Evolutionary conservation across 192 early-diverging fungal species (phyloP).

Genomic region (Physocladia obscura): DNA sequence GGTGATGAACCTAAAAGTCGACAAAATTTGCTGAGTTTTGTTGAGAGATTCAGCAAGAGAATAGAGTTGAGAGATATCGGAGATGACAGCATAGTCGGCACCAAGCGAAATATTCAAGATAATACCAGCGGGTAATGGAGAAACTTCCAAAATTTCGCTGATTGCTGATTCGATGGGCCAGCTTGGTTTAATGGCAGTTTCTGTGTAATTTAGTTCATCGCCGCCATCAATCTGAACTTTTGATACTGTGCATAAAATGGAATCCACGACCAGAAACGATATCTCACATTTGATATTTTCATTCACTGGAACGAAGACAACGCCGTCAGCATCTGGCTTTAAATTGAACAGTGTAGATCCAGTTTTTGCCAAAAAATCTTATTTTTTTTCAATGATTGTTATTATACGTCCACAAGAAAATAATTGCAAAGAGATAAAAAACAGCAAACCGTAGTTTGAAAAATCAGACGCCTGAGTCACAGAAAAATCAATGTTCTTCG

Average conservation of each 20-base stretch:
- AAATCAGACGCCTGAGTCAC: too few species aligned
- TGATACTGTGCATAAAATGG: neutral
- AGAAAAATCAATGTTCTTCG: too few species aligned
- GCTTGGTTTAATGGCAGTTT: conserved; percentile 5
- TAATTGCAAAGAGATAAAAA: neutral
- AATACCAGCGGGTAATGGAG: neutral
- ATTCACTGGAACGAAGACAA: conserved; percentile 4
- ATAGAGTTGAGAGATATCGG: conserved; percentile 3
- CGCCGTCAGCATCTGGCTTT: conserved; percentile 1
- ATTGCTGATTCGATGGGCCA: conserved; percentile 4
- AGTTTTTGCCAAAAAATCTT: conserved; percentile 18
- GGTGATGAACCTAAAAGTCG: conserved; percentile 18
- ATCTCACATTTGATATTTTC: conserved; percentile 6
- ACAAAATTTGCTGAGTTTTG: neutral
- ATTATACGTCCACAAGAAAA: neutral
- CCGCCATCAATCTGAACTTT: neutral
- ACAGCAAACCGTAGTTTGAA: conserved; percentile 22
- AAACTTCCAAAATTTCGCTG: neutral
- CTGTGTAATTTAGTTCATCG: neutral
- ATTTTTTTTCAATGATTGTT: neutral
- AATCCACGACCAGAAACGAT: conserved; percentile 14
- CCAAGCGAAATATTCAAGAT: neutral
- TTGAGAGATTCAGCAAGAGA: conserved; percentile 14
- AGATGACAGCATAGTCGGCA: conserved; percentile 8
- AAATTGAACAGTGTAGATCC: conserved; percentile 21